Conservation (phyloP, 495 filamentous ascomycete genomes). For the Lasiosphaeriaceae sp. region DNA sequence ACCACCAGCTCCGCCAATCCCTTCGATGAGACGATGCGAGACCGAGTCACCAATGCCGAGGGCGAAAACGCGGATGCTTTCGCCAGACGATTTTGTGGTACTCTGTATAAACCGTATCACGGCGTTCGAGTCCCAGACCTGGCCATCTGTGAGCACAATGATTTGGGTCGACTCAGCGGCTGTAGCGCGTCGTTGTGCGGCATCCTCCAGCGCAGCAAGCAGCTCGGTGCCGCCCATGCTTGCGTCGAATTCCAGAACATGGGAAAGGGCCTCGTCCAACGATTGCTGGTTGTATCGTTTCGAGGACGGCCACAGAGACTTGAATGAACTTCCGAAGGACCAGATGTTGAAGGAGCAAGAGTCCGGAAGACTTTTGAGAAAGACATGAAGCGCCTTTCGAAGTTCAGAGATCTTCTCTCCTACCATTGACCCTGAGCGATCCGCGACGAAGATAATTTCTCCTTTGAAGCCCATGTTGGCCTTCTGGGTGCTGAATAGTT, state of each 20-base stretch:
- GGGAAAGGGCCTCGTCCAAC: background rate
- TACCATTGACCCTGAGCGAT: background rate
- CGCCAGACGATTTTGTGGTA: background rate
- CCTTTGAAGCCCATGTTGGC: background rate
- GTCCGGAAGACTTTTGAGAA: background rate
- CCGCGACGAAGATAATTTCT: background rate
- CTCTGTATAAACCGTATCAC: background rate
- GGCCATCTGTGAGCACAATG: background rate
- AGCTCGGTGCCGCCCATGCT: background rate
- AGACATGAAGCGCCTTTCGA: background rate
- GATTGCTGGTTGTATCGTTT: background rate
- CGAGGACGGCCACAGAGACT: background rate
- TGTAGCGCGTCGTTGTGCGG: background rate
- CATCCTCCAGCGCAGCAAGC: background rate
- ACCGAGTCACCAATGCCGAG: background rate
- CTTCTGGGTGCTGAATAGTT: background rate
- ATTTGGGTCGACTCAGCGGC: background rate
- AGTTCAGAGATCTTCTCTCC: background rate
- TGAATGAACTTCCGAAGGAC: background rate
- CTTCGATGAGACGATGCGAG: background rate
- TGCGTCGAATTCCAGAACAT: background rate
- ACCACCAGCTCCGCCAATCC: background rate
- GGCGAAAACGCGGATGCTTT: background rate
- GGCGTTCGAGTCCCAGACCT: background rate
- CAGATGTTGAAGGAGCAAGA: background rate